A percentile compares a stretch with the other conserved stretches of the same genome.
phyloP scores from a whole-genome alignment of 2,329 filamentous ascomycete genomes.

The Beauveria caledonica region DNA sequence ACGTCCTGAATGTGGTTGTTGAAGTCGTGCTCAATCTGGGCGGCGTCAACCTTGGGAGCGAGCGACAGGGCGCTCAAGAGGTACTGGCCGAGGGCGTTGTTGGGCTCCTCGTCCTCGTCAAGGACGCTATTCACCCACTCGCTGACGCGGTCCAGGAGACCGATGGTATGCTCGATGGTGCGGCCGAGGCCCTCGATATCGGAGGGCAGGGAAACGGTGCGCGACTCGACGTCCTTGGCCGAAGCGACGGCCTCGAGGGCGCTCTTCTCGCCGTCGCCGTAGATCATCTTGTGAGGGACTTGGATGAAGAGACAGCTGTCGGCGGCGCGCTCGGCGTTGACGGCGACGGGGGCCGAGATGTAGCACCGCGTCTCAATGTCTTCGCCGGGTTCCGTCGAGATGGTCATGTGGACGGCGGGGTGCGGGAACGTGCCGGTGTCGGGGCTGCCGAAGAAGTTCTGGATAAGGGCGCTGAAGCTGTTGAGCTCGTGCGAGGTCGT shows the following conservation, averaged over 20 bases:
- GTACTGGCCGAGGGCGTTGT: constrained; percentile 87
- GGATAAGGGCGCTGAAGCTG: constrained; percentile 92
- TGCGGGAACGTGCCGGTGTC: constrained; percentile 96
- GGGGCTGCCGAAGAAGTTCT: constrained; percentile 98
- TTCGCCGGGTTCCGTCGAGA: constrained; percentile 80
- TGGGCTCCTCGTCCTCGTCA: constrained; percentile 85
- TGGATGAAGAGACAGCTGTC: constrained; percentile 97
- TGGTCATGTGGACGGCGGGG: constrained; percentile 94
- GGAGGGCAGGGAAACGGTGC: constrained; percentile 65
- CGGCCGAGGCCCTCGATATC: constrained; percentile 86
- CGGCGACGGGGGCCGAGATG: constrained; percentile 90
- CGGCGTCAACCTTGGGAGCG: constrained; percentile 86
- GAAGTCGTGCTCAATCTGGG: constrained; percentile 93
- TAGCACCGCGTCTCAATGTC: constrained; percentile 88
- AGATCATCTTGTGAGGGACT: constrained; percentile 89
- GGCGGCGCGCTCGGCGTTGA: constrained; percentile 87
- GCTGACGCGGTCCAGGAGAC: constrained; percentile 82
- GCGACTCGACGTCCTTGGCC: constrained; percentile 70
- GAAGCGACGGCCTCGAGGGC: constrained; percentile 74
- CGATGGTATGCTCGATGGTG: constrained; percentile 78
- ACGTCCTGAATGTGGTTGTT: constrained; percentile 99
- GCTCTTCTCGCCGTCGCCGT: constrained; percentile 61
- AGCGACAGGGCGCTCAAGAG: constrained; percentile 88
- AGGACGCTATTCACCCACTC: constrained; percentile 90
- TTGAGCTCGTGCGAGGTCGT: constrained; percentile 95